Evolutionary conservation across 768 basidiomycete species (phyloP).

Genomic region (Pleurotus giganteus): DNA sequence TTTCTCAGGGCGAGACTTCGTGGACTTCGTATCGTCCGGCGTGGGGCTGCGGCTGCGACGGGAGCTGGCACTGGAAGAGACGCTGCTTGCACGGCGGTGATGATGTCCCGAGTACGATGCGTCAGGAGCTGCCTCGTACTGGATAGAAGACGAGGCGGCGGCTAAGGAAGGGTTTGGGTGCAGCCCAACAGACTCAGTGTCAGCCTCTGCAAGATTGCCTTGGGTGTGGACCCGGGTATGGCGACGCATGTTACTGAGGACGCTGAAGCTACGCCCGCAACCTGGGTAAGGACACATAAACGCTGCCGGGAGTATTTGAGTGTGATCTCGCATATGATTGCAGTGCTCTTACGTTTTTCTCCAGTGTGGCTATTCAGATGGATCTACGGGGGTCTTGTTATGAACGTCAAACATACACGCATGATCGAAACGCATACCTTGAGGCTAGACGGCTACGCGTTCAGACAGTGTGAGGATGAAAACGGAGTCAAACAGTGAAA

Average conservation of each 20-base stretch:
- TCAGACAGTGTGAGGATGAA: background rate
- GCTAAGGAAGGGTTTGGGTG: conserved; percentile 10
- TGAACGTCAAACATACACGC: conserved; percentile 7
- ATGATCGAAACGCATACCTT: conserved; percentile 46
- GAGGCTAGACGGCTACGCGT: conserved; percentile 61
- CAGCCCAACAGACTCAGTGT: conserved; percentile 1
- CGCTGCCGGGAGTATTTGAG: conserved; percentile 40
- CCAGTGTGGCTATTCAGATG: conserved; percentile 85
- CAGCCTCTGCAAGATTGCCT: conserved; percentile 8
- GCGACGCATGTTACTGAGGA: conserved; percentile 86
- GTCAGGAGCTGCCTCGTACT: conserved; percentile 3
- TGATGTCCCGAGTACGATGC: conserved; percentile 23
- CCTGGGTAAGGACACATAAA: conserved; percentile 72
- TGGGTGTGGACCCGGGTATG: conserved; percentile 71
- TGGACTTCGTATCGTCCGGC: conserved; percentile 26
- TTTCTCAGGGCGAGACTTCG: conserved; percentile 27
- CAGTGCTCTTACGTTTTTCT: conserved; percentile 66
- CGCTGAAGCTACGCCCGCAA: conserved; percentile 81
- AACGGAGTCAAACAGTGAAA: background rate
- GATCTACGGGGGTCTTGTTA: conserved; percentile 46
- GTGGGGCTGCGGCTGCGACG: conserved; percentile 37
- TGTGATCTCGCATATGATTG: conserved; percentile 12
- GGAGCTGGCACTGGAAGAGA: conserved; percentile 38
- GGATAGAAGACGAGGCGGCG: conserved; percentile 11
- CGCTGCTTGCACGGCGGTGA: conserved; percentile 35